phyloP scores from a whole-genome alignment of 345 rosid species.

The Mercurialis annua region DNA sequence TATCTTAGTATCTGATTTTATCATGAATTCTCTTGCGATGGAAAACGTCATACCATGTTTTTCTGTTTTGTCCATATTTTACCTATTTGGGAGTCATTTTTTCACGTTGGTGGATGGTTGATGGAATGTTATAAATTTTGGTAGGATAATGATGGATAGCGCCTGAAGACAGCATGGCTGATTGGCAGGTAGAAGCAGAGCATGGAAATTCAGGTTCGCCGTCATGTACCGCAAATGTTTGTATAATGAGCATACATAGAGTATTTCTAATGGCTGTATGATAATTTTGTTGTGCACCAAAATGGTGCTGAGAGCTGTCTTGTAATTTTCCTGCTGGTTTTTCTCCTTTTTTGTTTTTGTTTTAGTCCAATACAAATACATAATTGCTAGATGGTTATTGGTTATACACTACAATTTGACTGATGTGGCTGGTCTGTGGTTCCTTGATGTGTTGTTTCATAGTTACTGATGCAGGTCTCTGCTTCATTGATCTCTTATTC shows the following conservation, averaged over 20 bases:
- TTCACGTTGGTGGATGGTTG: background rate
- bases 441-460: conserved; percentile 3
- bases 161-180: conserved; percentile 1
- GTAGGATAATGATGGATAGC: conserved; percentile 36
- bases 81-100: background rate
- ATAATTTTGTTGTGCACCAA: conserved; percentile 27
- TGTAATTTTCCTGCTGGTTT: conserved; percentile 15
- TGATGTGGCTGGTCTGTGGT: conserved; percentile 21
- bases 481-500: background rate
- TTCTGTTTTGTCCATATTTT: background rate
- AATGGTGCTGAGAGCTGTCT: conserved; percentile 22
- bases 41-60: background rate
- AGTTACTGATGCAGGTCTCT: conserved; percentile 13
- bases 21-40: background rate
- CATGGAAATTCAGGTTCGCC: conserved; percentile 25
- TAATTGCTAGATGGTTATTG: conserved; percentile 23
- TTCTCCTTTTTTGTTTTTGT: background rate
- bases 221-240: too few species aligned
- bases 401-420: conserved; percentile 14
- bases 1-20: background rate
- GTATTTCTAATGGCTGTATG: conserved; percentile 20
- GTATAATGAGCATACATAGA: too few species aligned
- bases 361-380: conserved; percentile 26
- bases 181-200: conserved; percentile 16
- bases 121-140: conserved; percentile 1